Evolutionary conservation across 257 asterid genomes (phyloP), one percentile per base, ranked within the genome.

Genomic region (Thymus quinquecostatus): DNA sequence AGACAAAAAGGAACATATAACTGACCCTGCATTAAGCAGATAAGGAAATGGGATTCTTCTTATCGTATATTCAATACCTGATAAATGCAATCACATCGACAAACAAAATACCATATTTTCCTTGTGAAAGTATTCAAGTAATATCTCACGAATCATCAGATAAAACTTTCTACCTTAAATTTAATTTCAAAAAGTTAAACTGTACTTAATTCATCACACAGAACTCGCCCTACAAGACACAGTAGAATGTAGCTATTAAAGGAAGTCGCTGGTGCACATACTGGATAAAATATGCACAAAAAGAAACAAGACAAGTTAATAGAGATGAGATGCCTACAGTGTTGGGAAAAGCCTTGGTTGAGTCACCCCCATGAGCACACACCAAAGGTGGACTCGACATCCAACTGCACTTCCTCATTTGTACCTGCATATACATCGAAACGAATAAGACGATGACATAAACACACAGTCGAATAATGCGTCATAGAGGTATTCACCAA

Each of bases 291-390:
- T 21, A 21, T 0, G 21, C 21, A 21, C 21, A 21, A 21, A 71
- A 71, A 30, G 66, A 59, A 49, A 75, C 1, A 32, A 73, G 55
- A 33, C 61, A 67, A 73, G 51, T 75, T 21, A 58, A 70, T 41
- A 57, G 2, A 47, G 41, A 6, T 11, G 62, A 30, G 70, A 82
- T 72, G 79, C 89, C 60, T 86, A 94, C 99, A 27, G 97, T 94
- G 75, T 91, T 94, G 40, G 99, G 97, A 78, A 94, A 94, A 65
- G 97, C 96, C 82, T 80, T 84, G 70, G 89, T 81, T n/a, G 98
- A 87, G 84, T 94, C 99, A 55, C 99, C 99, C 60, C 99, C 99
- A 82, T 94, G 99, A 66, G 99, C 99, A 81, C 99, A 94, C 30
- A 88, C 95, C 66, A 94, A 82, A 33, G 98, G 98, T 78, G 96